A percentile compares a stretch with the other conserved stretches of the same genome.
Conservation (phyloP, 345 rosid genomes). For the Salix viminalis region DNA sequence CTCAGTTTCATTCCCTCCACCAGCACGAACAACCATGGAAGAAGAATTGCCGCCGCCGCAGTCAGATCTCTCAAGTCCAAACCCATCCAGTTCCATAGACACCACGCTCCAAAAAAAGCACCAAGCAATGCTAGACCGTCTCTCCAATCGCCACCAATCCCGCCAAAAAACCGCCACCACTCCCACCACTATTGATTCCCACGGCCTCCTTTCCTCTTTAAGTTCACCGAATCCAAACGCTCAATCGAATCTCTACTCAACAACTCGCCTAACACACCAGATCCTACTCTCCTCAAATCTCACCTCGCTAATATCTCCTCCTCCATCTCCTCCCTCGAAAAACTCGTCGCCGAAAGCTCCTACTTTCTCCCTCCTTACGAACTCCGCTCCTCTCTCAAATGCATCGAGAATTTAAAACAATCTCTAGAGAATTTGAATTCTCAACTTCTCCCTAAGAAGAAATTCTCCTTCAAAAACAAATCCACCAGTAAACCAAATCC, state of each 20-base stretch:
- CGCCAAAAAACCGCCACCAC: slow-evolving; percentile 40
- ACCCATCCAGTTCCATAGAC: neutral
- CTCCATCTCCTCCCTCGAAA: slow-evolving; percentile 61
- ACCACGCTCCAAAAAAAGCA: slow-evolving; percentile 45
- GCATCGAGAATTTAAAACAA: slow-evolving; percentile 61
- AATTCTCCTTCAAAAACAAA: slow-evolving; percentile 68
- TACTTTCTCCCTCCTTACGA: slow-evolving; percentile 75
- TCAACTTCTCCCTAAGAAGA: slow-evolving; percentile 59
- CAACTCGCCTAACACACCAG: slow-evolving; percentile 24
- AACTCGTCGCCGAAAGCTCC: slow-evolving; percentile 69
- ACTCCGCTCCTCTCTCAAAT: slow-evolving; percentile 65
- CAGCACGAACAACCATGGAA: slow-evolving; percentile 10
- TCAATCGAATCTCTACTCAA: slow-evolving; percentile 52
- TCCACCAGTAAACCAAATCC: slow-evolving; percentile 21
- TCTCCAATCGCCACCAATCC: slow-evolving; percentile 67
- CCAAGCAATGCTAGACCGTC: slow-evolving; percentile 71
- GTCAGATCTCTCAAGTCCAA: neutral
- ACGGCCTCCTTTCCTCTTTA: slow-evolving; percentile 62
- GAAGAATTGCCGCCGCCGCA: neutral
- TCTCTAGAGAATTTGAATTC: slow-evolving; percentile 45
- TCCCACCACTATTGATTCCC: slow-evolving; percentile 41
- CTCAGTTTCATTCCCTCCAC: neutral
- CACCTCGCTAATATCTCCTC: slow-evolving; percentile 47
- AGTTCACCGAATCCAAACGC: slow-evolving; percentile 49
- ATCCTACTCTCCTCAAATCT: slow-evolving; percentile 41